Evolutionary conservation across 768 basidiomycete genomes (phyloP), one percentile per base, ranked within the genome.

Genomic region (Boletus coccyginus): DNA sequence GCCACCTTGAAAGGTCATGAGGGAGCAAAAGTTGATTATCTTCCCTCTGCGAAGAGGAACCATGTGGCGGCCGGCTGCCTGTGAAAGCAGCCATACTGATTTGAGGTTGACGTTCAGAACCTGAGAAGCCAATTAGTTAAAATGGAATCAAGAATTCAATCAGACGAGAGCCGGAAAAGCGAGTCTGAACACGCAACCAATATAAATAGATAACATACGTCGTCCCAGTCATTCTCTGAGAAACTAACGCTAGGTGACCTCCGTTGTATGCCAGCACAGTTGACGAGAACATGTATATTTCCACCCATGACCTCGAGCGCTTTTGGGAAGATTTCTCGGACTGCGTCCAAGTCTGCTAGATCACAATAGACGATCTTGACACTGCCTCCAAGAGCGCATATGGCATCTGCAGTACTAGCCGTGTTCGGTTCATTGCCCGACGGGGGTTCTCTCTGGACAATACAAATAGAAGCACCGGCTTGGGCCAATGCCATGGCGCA

Each of bases 21-120:
- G 73, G 46, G 80, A 82, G 57, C 81, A 83, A 61, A 87, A 78
- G 69, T 87, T 87, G 69, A 88, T 86, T 64, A 88, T 85, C 69
- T 87, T 87, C 33, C 92, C 76, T 72, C 90, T 70, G 70, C 77
- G 77, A 63, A 75, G 83, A 52, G 78, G 85, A 12, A 94, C 83
- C 93, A 95, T 95, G 75, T 97, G 94, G 59, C 80, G 77, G 13
- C 92, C 94, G n/a, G 88, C 89, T 48, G 91, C 88, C 72, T 90
- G 89, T 16, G 84, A 86, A 59, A 95, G 86, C 31, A 92, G 79
- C 82, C 88, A 97, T 55, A 82, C 84, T 9, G 92, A 84, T 72
- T 92, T 93, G 68, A 97, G 83, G 77, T 97, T 97, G 62, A 92
- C 83, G 63, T 89, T 81, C 56, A 94, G 77, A 53, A 93, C 91